Percentiles rank a stretch among this genome's conserved stretches.
Conservation (phyloP, 768 basidiomycete species). For the Lenzites betulinus region DNA sequence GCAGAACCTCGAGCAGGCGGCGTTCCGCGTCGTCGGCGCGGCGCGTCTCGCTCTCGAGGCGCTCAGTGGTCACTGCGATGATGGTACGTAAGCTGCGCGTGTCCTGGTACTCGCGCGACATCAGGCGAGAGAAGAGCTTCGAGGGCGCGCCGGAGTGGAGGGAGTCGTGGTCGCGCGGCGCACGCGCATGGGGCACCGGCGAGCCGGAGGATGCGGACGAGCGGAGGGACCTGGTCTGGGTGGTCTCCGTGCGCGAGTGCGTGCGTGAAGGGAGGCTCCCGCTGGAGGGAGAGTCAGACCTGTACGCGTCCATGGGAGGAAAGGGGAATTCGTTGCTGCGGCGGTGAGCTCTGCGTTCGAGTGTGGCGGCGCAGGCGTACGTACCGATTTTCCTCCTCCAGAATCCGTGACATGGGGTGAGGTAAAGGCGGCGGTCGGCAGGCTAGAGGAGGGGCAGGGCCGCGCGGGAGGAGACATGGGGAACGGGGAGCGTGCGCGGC, state of each 20-base stretch:
- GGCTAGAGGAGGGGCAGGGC: slow-evolving; percentile 11
- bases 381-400: slow-evolving; percentile 24
- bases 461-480: slow-evolving; percentile 8
- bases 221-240: slow-evolving; percentile 18
- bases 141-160: slow-evolving; percentile 14
- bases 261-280: slow-evolving; percentile 24
- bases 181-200: slow-evolving; percentile 12
- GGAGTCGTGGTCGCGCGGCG: slow-evolving; percentile 22
- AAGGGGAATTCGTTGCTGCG: slow-evolving; percentile 26
- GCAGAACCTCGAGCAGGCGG: slow-evolving; percentile 47
- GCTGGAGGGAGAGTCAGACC: slow-evolving; percentile 22
- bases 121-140: slow-evolving; percentile 27
- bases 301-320: slow-evolving; percentile 19
- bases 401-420: slow-evolving; percentile 13
- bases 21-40: slow-evolving; percentile 61
- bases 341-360: neutral
- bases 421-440: slow-evolving; percentile 1
- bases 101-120: slow-evolving; percentile 24
- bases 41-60: slow-evolving; percentile 51
- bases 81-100: slow-evolving; percentile 24
- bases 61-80: slow-evolving; percentile 34
- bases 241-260: slow-evolving; percentile 23
- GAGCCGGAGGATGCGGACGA: slow-evolving; percentile 17
- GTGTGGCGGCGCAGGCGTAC: neutral
- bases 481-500: slow-evolving; percentile 12